Conservation (phyloP, 495 filamentous ascomycete species). For the Penicillium manginii region DNA sequence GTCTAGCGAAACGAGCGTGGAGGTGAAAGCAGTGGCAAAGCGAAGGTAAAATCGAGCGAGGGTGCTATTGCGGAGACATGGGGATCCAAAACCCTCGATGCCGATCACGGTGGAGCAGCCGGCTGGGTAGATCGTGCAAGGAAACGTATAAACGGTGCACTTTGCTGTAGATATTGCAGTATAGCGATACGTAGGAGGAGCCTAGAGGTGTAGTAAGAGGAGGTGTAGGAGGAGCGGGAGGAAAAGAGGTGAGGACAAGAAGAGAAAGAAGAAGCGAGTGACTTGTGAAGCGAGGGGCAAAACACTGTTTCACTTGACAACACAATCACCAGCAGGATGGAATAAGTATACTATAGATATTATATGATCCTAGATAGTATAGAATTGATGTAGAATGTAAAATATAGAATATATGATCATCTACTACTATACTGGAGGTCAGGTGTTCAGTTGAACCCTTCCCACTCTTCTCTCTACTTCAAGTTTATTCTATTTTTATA, state of each 20-base stretch:
- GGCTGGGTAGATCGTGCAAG: neutral
- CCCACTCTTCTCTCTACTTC: too few species aligned
- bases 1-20: neutral
- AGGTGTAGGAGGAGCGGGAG: too few species aligned
- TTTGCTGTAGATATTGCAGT: too few species aligned
- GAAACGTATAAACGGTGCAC: too few species aligned
- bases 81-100: slow-evolving; percentile 1
- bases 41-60: neutral
- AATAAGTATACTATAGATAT: too few species aligned
- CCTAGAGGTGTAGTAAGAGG: too few species aligned
- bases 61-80: slow-evolving; percentile 14
- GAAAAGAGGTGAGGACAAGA: neutral
- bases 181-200: too few species aligned
- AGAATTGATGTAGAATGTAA: too few species aligned
- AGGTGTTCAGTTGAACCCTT: too few species aligned
- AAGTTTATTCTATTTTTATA: neutral
- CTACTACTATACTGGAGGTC: too few species aligned
- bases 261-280: neutral
- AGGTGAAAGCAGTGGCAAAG: neutral
- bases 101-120: slow-evolving; percentile 1
- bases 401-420: too few species aligned
- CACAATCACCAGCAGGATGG: neutral
- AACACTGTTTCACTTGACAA: neutral
- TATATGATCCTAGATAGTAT: too few species aligned
- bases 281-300: slow-evolving; percentile 5